These are phyloP conservation scores for Mortierella polycephala DNA, from an alignment of 371 early-diverging fungal genomes.

Conservation along the genomic window DNA sequence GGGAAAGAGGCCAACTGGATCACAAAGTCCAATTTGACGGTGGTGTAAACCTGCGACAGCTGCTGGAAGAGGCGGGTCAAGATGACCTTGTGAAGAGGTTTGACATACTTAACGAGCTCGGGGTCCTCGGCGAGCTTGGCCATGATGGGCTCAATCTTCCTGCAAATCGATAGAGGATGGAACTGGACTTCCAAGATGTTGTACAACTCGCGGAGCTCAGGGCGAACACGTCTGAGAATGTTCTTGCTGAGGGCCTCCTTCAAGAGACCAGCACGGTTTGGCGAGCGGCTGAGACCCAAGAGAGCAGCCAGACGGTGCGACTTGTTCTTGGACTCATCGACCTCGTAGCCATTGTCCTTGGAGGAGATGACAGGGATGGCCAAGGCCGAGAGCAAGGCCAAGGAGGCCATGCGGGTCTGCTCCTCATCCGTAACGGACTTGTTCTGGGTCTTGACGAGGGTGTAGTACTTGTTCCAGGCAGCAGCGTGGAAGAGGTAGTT, in stretches of 20 bases:
- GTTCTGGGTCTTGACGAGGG: conserved; percentile 78
- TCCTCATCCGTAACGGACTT: conserved; percentile 77
- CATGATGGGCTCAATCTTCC: conserved; percentile 91
- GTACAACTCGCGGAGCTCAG: conserved; percentile 93
- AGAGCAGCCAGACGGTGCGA: conserved; percentile 87
- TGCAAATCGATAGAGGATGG: conserved; percentile 97
- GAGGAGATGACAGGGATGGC: conserved; percentile 90
- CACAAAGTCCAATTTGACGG: conserved; percentile 93
- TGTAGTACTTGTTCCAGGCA: conserved; percentile 93
- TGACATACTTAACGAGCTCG: conserved; percentile 88
- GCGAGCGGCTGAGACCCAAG: conserved; percentile 85
- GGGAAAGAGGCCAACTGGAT: conserved; percentile 90
- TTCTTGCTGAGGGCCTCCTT: conserved; percentile 90
- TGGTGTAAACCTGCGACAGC: conserved; percentile 96
- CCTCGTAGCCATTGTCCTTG: conserved; percentile 76
- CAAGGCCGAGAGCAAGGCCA: conserved; percentile 92
- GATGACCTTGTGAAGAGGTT: conserved; percentile 93
- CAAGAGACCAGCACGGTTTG: conserved; percentile 91
- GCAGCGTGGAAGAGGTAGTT: conserved; percentile 98
- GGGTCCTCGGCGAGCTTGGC: conserved; percentile 75
- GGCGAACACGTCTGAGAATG: conserved; percentile 86
- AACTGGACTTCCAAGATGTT: conserved; percentile 96
- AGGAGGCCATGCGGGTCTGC: conserved; percentile 87
- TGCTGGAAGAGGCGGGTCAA: conserved; percentile 96
- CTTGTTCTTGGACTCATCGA: conserved; percentile 91